A percentile compares a stretch with the other conserved stretches of the same genome.
phyloP scores from a whole-genome alignment of 495 filamentous ascomycete genomes.

The Trichoderma gamsii region DNA sequence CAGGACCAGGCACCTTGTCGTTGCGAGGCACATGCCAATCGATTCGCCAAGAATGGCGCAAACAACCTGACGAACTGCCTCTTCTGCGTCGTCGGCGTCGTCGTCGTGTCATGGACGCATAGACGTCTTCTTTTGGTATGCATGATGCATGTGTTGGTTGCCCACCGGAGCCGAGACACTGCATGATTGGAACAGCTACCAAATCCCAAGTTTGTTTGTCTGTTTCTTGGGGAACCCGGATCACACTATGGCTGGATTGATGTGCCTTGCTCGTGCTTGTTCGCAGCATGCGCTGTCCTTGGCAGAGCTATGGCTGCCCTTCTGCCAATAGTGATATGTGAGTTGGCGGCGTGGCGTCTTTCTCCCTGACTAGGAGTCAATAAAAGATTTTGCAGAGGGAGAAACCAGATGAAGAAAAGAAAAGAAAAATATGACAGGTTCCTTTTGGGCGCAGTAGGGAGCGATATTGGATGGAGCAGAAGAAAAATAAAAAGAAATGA shows the following conservation, averaged over 20 bases:
- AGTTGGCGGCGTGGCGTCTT: neutral
- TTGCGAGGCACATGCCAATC: neutral
- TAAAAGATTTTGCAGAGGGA: neutral
- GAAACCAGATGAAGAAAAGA: neutral
- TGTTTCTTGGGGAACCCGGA: too few relatives aligned
- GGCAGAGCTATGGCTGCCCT: neutral
- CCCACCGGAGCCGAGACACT: neutral
- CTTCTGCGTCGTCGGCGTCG: neutral
- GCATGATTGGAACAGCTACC: neutral
- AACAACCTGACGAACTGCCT: neutral
- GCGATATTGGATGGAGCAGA: neutral
- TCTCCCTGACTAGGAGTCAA: neutral
- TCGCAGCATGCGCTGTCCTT: neutral
- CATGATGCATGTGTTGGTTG: neutral
- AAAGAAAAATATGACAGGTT: neutral
- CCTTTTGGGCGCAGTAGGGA: neutral
- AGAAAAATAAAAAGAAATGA: neutral
- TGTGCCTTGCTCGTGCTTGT: too few relatives aligned
- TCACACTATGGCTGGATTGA: too few relatives aligned
- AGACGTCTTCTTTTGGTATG: neutral
- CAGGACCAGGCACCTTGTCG: neutral
- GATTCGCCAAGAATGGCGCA: neutral
- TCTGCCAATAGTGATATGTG: neutral
- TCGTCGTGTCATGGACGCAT: neutral
- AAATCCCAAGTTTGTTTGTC: neutral